A percentile compares a stretch with the other conserved stretches of the same genome.
phyloP scores from a whole-genome alignment of 768 basidiomycete genomes.

The Calocybe gangraenosa region DNA sequence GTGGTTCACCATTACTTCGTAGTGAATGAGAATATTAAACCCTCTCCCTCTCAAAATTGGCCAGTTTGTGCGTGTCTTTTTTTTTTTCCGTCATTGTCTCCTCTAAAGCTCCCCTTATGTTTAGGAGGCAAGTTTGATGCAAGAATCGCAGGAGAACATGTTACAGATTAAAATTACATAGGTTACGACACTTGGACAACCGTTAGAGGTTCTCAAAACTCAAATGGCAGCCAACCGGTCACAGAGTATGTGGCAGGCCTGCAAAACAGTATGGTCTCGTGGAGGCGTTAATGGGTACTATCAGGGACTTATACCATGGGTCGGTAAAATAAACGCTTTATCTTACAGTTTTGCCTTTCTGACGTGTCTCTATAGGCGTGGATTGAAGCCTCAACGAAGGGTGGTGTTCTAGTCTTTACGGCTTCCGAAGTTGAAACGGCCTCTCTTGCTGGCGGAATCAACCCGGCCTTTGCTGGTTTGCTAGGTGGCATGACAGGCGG shows the following conservation, averaged over 20 bases:
- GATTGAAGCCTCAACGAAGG: conserved; percentile 99
- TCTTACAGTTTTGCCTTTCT: conserved; percentile 6
- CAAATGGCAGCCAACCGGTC: conserved; percentile 98
- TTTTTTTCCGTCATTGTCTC: background rate
- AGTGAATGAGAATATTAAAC: background rate
- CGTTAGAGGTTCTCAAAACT: conserved; percentile 96
- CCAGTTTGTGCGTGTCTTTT: conserved; percentile 49
- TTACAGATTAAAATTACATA: conserved; percentile 26
- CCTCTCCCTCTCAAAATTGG: conserved; percentile 5
- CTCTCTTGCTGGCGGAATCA: conserved; percentile 60
- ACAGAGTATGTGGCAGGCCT: conserved; percentile 86
- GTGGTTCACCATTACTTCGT: conserved; percentile 14
- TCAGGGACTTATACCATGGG: conserved; percentile 99
- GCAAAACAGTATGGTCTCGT: conserved; percentile 83
- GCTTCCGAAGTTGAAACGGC: conserved; percentile 91
- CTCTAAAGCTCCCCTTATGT: conserved; percentile 6
- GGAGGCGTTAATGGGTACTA: conserved; percentile 90
- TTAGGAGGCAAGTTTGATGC: conserved; percentile 63
- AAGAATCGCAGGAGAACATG: background rate
- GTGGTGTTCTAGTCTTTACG: conserved; percentile 92
- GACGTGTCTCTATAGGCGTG: conserved; percentile 67
- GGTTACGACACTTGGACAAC: conserved; percentile 98
- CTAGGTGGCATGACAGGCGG: conserved; percentile 98
- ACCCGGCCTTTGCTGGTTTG: conserved; percentile 79
- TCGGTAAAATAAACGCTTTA: conserved; percentile 28